Evolutionary conservation across 2,329 filamentous ascomycete species (phyloP), one percentile per base, ranked within the genome.

Genomic region (Dichotomopilus funicola): DNA sequence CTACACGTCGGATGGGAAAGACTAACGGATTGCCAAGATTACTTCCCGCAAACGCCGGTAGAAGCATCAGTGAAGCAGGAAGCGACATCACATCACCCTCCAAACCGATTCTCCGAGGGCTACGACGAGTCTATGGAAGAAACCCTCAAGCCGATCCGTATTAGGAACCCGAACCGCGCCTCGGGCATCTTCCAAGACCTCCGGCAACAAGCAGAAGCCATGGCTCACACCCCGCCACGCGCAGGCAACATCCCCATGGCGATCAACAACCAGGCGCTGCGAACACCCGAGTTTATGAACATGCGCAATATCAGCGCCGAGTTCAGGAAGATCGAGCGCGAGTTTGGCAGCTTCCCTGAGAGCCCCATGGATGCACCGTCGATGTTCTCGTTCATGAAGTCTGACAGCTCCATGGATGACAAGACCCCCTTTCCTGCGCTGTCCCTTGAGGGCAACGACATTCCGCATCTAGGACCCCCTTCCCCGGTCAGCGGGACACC

Each of bases 101-200:
- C 73, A 2, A 72, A 68, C 62, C 70, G 86, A 53, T 86, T 86
- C 64, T 68, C 77, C 2, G 81, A 85, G 33, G 76, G 75, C 46
- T 84, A 83, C 60, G 83, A 86, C 63, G 81, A 82, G 68, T 84
- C 81, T 11, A 82, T 84, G 78, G 82, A 85, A 64, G 81, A 84
- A 68, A 85, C 82, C 0, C 75, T 86, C 63, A 85, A 84, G 70
- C 82, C 82, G 5, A 64, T 68, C 11, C 73, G 75, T 43, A 61
- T 62, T 41, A 60, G 59, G 19, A 55, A 59, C 37, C 71, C 67
- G 53, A 77, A 74, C 58, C 73, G 75, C 41, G 69, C 74, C 38
- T 75, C 77, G 58, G 77, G 73, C 36, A 73, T 81, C 55, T 85
- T 86, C 62, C 77, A 82, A 47, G 79, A 82, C 51, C 77, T 84